Base-by-base conservation (phyloP, 495 filamentous ascomycete genomes). In the Aspergillus egyptiacus region DNA sequence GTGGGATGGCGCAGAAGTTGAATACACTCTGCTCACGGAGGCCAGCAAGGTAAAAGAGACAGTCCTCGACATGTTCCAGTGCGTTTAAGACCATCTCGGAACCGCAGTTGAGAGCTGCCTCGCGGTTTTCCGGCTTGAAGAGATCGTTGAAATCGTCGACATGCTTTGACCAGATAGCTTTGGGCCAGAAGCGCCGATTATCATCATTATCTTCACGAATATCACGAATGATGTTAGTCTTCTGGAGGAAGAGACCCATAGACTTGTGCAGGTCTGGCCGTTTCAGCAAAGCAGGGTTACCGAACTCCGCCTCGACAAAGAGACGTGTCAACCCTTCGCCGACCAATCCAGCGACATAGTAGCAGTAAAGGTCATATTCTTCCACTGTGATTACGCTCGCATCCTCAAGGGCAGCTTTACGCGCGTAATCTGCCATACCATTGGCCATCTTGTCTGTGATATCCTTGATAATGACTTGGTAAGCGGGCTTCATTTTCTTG, bases 1-100 rank as follows among this genome's bases (percentile, higher is more conserved):
- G 93, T n/a, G 93, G 93, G 57, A 98, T 98, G 34, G 94, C 91
- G 34, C 88, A 88, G 64, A 98, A 98, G 74, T 98, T 97, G 84
- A 98, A 98, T n/a, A 96, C 89, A 64, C 87, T 93, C 71, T 97
- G 93, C 65, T 98, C 93, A 49, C 86, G 87, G 35, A 97, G 77
- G 17, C 90, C 94, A 18, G 94, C 94, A 70, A 98, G 86, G 73
- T 98, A 98, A 73, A 90, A 97, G 7, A 98, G 71, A 67, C 91
- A 96, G 57, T 97, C 89, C 53, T 95, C 88, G 23, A 82, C 89
- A 55, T 95, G 89, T 62, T 80, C 76, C 37, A 98, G 77, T 15
- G 91, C 85, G 47, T 91, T 86, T 31, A 97, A 71, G 17, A 96
- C 82, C 91, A 98, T 94, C 57, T 97, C 89, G 0, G 90, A 95